Evolutionary conservation across 768 basidiomycete species (phyloP).

Genomic region (Trametes punicea): DNA sequence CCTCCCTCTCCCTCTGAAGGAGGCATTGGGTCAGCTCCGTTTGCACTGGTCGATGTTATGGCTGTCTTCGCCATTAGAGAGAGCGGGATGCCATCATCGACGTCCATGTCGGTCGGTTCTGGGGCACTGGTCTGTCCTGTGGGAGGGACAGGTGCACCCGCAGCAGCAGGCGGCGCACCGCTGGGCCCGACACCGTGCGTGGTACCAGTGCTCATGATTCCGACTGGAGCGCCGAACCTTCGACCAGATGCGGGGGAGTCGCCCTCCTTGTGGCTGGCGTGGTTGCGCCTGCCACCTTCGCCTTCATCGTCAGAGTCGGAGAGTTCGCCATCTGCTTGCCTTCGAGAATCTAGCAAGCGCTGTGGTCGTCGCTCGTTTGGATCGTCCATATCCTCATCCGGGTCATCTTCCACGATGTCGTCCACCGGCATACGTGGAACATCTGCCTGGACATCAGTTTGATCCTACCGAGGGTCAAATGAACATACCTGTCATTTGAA

Average conservation of each 20-base stretch:
- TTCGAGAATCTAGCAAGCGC: slow-evolving; percentile 72
- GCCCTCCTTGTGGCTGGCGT: slow-evolving; percentile 52
- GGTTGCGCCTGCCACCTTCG: slow-evolving; percentile 77
- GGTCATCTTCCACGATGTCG: slow-evolving; percentile 75
- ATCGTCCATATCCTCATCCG: slow-evolving; percentile 80
- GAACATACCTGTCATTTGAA: slow-evolving; percentile 79
- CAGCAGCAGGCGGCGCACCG: slow-evolving; percentile 41
- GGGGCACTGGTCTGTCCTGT: slow-evolving; percentile 4
- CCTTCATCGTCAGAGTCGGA: slow-evolving; percentile 99
- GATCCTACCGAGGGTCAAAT: not conserved
- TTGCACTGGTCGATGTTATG: not conserved
- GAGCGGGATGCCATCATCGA: slow-evolving; percentile 28
- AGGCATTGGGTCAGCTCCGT: not conserved
- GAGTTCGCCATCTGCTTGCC: slow-evolving; percentile 84
- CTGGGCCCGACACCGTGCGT: slow-evolving; percentile 78
- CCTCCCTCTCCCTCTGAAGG: not conserved
- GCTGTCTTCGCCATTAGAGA: slow-evolving; percentile 14
- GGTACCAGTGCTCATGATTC: slow-evolving; percentile 65
- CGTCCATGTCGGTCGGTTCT: slow-evolving; percentile 31
- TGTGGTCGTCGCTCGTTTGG: slow-evolving; percentile 74
- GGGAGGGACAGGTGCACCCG: not conserved
- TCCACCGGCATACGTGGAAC: slow-evolving; percentile 85
- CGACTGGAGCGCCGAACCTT: slow-evolving; percentile 62
- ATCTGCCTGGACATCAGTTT: slow-evolving; percentile 43
- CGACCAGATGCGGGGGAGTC: slow-evolving; percentile 37